Base-by-base conservation (phyloP, 371 early-diverging fungal species). In the Vavraia culicis region DNA sequence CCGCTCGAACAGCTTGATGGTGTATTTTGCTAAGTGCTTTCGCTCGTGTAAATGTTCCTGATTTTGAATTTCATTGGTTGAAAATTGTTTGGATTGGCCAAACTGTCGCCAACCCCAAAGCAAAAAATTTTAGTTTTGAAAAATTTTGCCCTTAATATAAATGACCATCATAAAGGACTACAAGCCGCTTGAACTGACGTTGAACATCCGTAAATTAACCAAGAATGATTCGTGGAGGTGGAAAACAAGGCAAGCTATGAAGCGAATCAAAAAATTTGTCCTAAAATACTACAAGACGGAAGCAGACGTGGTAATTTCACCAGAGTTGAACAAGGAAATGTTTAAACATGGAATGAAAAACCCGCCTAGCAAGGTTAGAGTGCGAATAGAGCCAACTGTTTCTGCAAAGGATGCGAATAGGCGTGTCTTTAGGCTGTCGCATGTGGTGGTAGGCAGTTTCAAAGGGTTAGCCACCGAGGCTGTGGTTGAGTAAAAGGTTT, bases 241-340 rank as follows among this genome's bases (percentile, higher is more conserved):
- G 37, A 58, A 52, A 22, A 44, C 52, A 0, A 32, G 16, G 4
- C 34, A 43, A 20, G 45, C 41, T 11, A 40, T 58, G 10, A 58
- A 46, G 21, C 31, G 33, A 21, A 21, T 58, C 15, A 58, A 40
- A 35, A 41, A 21, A n/a, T 40, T 44, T 20, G 27, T 58, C 11
- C 36, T 43, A 34, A 58, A 52, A 38, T 31, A 40, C 21, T 49
- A 52, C n/a, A 51, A 41, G 16, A 46, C 46, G 15, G 18, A 50
- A 16, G 46, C 23, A 5, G 44, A 47, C 19, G 45, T 58, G 7
- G 42, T 36, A 21, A 46, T 58, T 14, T 22, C 40, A 0, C 44
- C 23, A n/a, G 58, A 58, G 15, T 31, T 58, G 36, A 58, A 58
- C 33, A 58, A 45, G 19, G 41, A 36, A 42, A 32, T 58, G 7